These are phyloP conservation scores for Phalaenopsis hybrid DNA, from an alignment of 116 monocot species.

Conservation along the genomic window DNA sequence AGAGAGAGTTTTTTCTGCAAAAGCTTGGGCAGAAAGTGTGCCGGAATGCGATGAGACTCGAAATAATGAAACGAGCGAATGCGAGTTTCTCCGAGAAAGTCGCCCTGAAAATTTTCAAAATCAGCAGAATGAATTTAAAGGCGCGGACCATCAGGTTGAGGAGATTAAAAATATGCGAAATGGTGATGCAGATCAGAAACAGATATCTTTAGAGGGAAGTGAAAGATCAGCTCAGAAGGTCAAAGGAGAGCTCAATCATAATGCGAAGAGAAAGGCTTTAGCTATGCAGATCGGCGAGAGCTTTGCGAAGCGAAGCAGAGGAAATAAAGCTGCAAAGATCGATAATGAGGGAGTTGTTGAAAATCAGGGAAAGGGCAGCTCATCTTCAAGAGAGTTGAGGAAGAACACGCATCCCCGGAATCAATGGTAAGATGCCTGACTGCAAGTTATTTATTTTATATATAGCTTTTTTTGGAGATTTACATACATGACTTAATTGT, in stretches of 20 bases:
- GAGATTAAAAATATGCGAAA: not conserved
- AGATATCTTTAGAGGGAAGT: not conserved
- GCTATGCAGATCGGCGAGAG: not conserved
- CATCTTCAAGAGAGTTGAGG: not conserved
- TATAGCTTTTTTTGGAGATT: not conserved
- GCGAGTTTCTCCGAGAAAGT: not conserved
- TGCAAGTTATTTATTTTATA: not conserved
- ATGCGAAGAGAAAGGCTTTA: not conserved
- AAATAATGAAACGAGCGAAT: not conserved
- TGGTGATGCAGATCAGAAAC: not conserved
- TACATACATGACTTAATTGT: not conserved
- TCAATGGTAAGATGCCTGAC: not conserved
- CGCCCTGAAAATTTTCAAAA: not conserved
- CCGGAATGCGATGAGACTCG: not conserved
- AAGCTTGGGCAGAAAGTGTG: not conserved
- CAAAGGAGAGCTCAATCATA: not conserved
- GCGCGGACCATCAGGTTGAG: not conserved
- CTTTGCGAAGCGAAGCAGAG: not conserved
- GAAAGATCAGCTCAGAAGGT: not conserved
- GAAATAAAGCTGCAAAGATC: not conserved
- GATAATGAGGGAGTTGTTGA: not conserved
- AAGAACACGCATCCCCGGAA: not conserved
- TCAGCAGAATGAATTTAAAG: slow-evolving; percentile 3
- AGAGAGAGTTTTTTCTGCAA: not conserved
- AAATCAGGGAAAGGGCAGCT: not conserved